Base-by-base conservation (phyloP, 1,139 yeast species). In the Geotrichum histeridarum region DNA sequence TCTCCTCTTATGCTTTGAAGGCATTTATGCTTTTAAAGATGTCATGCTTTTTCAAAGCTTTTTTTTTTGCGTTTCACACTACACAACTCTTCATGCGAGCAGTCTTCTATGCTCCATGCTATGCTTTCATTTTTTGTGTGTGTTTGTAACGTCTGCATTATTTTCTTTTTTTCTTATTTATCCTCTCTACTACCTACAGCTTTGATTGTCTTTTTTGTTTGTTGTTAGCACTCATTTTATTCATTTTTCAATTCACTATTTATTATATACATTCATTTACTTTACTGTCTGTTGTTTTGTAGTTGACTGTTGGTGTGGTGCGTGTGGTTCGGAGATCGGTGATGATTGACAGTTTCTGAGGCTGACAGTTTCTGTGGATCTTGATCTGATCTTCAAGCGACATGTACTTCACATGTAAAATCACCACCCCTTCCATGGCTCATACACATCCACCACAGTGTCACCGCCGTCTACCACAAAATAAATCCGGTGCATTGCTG, bases 391-490 rank as follows among this genome's bases (percentile, higher is more conserved):
- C 17, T 12, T 41, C 5, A 8, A 22, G 3, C 27, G 27, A 3
- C 27, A 22, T 3, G 5, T 22, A 3, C 27, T 22, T 3, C 5
- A 5, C 27, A 22, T 22, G n/a, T n/a, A 22, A 5, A 22, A 22
- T 37, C 64, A 72, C 78, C 78, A 74, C n/a, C 86, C 86, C 65
- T 83, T 77, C 69, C 80, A 80, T 14, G 94, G 88, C 42, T 80
- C 74, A 90, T 93, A 85, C 12, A 86, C 73, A 64, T 86, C 94
- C 0, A 72, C 76, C 2, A 85, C 82, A 4, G 64, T 69, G 17
- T 76, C 78, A 17, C 18, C 39, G 9, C 74, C 77, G 43, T 81
- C 81, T 22, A 81, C 74, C 1, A 82, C 71, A 65, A 71, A 84
- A 67, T 75, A 84, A 73, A 79, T 81, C 2, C 82, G 81, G 65